Conservation (phyloP, 805 yeast genomes). For the Kuraishia molischiana region DNA sequence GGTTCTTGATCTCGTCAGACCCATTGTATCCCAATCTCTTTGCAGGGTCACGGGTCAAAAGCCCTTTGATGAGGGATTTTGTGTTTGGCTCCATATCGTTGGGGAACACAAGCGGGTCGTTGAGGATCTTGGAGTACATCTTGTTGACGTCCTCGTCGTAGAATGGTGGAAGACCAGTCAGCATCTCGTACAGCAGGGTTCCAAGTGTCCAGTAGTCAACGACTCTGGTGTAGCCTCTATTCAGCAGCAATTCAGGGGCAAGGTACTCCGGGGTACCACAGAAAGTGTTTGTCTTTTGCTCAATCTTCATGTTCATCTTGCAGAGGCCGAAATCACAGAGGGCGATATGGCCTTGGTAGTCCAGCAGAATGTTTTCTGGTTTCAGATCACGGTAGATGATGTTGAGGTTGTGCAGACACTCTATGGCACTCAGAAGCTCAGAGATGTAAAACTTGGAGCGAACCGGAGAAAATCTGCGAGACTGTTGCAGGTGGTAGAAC, state of each 20-base stretch:
- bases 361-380: constrained; percentile 91
- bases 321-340: constrained; percentile 96
- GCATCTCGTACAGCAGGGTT: constrained; percentile 87
- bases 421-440: constrained; percentile 87
- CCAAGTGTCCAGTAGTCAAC: constrained; percentile 99
- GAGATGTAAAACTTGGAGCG: constrained; percentile 92
- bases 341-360: constrained; percentile 96
- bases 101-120: constrained; percentile 85
- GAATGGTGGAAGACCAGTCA: constrained; percentile 94
- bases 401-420: constrained; percentile 81
- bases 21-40: constrained; percentile 72
- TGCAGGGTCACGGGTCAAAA: constrained; percentile 79
- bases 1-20: constrained; percentile 74
- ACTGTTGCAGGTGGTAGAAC: constrained; percentile 87
- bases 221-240: constrained; percentile 89
- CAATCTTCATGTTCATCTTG: constrained; percentile 86
- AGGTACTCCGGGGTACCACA: constrained; percentile 98
- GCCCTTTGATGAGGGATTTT: constrained; percentile 61
- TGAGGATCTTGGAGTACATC: constrained; percentile 90
- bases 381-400: constrained; percentile 93
- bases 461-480: constrained; percentile 81
- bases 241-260: constrained; percentile 87
- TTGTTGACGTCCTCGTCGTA: constrained; percentile 88
- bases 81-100: constrained; percentile 81
- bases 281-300: constrained; percentile 81